Percentiles rank a stretch among this genome's conserved stretches.
These are phyloP conservation scores for Pythium periplocum DNA, from an alignment of 352 stramenopile genomes.

Conservation along the genomic window DNA sequence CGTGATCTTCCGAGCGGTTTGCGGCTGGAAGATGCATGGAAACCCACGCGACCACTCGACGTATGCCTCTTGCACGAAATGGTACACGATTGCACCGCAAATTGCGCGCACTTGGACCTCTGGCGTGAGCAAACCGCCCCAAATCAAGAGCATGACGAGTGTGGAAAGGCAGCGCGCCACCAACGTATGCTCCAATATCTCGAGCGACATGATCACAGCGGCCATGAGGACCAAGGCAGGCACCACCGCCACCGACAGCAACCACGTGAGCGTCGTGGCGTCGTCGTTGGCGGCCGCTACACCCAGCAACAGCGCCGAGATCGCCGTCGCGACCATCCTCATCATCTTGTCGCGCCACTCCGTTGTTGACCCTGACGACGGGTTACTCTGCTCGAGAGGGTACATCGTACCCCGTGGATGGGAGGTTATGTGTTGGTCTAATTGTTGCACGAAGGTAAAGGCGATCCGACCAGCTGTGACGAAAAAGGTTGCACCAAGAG, in stretches of 20 bases:
- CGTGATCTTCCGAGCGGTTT: slow-evolving; percentile 30
- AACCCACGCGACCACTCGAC: slow-evolving; percentile 31
- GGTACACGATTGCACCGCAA: slow-evolving; percentile 36
- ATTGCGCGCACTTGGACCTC: slow-evolving; percentile 40
- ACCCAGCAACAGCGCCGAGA: not conserved
- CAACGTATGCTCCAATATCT: slow-evolving; percentile 51
- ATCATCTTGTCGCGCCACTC: no score
- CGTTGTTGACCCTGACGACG: no score
- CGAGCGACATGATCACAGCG: slow-evolving; percentile 44
- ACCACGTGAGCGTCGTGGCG: not conserved
- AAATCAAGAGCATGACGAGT: slow-evolving; percentile 31
- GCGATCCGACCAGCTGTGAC: no score
- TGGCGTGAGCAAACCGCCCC: slow-evolving; percentile 23
- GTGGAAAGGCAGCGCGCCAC: slow-evolving; percentile 35
- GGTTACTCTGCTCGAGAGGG: no score
- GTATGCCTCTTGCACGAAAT: slow-evolving; percentile 28
- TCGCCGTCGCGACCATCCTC: not conserved
- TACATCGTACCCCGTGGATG: no score
- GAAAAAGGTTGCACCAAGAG: no score
- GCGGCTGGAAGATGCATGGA: slow-evolving; percentile 25
- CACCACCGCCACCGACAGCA: slow-evolving; percentile 14
- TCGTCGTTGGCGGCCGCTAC: not conserved
- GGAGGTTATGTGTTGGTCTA: no score
- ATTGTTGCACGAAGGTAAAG: no score
- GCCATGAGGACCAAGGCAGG: slow-evolving; percentile 43